phyloP scores from a whole-genome alignment of 345 rosid genomes.

The Heritiera fomes region DNA sequence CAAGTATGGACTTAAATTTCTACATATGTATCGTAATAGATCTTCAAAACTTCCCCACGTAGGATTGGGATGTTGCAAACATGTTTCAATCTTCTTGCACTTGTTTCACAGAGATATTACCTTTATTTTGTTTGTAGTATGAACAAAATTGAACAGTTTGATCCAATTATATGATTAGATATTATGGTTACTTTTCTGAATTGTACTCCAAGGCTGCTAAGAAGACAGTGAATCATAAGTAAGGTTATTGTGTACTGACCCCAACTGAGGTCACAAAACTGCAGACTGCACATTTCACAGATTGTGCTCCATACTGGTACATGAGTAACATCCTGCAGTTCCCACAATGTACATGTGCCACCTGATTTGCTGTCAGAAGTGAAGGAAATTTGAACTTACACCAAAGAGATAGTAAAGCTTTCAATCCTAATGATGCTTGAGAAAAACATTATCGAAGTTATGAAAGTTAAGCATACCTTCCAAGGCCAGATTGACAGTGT shows the following conservation, averaged over 20 bases:
- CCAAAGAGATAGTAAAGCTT: not conserved
- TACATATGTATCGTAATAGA: too few species aligned
- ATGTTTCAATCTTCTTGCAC: not conserved
- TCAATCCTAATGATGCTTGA: not conserved
- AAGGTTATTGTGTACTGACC: constrained; percentile 45
- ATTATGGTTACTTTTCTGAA: not conserved
- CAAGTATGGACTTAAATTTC: too few species aligned
- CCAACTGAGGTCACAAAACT: constrained; percentile 81
- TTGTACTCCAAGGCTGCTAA: not conserved
- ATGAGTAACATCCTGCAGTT: constrained; percentile 91
- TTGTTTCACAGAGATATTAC: too few species aligned
- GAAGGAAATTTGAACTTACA: constrained; percentile 11
- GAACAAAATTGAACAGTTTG: not conserved
- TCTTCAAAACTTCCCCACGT: too few species aligned
- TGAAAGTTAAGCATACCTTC: constrained; percentile 53
- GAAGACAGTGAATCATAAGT: not conserved
- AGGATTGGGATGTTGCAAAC: too few species aligned
- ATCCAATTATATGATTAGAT: not conserved
- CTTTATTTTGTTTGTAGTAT: too few species aligned
- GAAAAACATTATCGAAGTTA: not conserved
- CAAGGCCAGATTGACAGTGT: constrained; percentile 86
- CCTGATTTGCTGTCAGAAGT: constrained; percentile 73
- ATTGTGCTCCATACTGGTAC: constrained; percentile 94
- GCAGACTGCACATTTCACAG: constrained; percentile 98
- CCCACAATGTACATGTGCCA: constrained; percentile 93